Percentiles rank a stretch among this genome's conserved stretches.
phyloP scores from a whole-genome alignment of 805 yeast species.

The Wickerhamiella dianesei region DNA sequence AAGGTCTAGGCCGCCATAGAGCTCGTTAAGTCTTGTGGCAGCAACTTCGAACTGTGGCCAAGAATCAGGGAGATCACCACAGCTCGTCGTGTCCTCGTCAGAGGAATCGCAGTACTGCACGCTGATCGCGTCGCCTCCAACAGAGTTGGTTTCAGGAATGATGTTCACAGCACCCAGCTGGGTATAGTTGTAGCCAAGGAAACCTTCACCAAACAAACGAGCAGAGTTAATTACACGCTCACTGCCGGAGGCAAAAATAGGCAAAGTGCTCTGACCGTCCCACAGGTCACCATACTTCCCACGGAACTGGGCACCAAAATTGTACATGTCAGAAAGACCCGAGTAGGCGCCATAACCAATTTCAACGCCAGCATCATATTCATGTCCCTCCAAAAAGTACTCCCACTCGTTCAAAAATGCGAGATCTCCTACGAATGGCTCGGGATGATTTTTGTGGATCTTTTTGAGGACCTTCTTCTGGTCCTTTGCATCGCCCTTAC shows the following conservation, averaged over 20 bases:
- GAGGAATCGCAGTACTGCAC: constrained; percentile 30
- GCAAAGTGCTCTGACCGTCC: constrained; percentile 27
- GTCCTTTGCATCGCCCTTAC: constrained; percentile 5
- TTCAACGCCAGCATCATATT: constrained; percentile 31
- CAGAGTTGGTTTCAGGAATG: constrained; percentile 33
- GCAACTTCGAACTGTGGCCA: constrained; percentile 19
- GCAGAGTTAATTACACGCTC: constrained; percentile 37
- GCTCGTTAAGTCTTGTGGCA: constrained; percentile 22
- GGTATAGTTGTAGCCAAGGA: constrained; percentile 35
- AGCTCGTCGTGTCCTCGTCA: background rate
- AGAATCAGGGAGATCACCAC: constrained; percentile 1
- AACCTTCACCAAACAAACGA: constrained; percentile 44
- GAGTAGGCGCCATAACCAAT: constrained; percentile 32
- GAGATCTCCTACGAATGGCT: constrained; percentile 11
- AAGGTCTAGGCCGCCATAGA: constrained; percentile 28
- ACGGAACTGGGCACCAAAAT: constrained; percentile 35
- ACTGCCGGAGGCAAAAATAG: constrained; percentile 28
- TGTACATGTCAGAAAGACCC: constrained; percentile 35
- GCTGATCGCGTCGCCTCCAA: constrained; percentile 49
- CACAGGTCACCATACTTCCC: constrained; percentile 32
- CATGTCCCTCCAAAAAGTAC: constrained; percentile 17
- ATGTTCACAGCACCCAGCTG: constrained; percentile 28
- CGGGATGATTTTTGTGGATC: constrained; percentile 5
- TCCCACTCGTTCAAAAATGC: constrained; percentile 15
- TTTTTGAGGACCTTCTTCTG: constrained; percentile 19